Conservation (phyloP, 164 flowering plant genomes). For the Kingdonia uniflora region DNA sequence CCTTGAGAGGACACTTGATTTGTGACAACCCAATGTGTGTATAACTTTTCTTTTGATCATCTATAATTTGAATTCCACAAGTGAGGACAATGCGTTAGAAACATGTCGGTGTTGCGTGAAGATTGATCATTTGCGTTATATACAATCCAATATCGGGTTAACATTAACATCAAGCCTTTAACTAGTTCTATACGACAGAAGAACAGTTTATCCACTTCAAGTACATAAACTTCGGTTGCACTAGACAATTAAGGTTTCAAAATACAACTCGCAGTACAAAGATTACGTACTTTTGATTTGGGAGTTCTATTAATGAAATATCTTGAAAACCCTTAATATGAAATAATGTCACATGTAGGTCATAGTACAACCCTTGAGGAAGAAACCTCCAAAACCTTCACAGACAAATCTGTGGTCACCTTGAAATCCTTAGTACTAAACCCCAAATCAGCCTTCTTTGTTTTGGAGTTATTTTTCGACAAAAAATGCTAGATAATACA, state of each 20-base stretch:
- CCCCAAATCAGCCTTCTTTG: constrained; percentile 10
- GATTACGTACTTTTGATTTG: constrained; percentile 1
- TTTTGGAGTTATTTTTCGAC: constrained; percentile 9
- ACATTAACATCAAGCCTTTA: background rate
- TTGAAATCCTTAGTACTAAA: constrained; percentile 6
- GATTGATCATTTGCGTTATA: no score
- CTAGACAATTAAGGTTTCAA: background rate
- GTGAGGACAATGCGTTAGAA: background rate
- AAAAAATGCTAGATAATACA: constrained; percentile 2
- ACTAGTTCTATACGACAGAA: no score
- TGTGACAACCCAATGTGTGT: constrained; percentile 1
- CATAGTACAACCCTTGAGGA: background rate
- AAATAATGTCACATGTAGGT: background rate
- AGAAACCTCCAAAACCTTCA: constrained; percentile 10
- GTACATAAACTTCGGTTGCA: background rate
- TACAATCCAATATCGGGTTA: background rate
- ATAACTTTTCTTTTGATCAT: background rate
- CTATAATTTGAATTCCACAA: background rate
- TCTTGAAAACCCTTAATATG: no score
- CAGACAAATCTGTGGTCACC: constrained; percentile 4
- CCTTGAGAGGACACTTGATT: constrained; percentile 13
- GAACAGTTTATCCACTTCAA: background rate
- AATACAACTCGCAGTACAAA: background rate
- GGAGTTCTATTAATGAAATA: constrained; percentile 3
- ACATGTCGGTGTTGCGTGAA: background rate